These are phyloP conservation scores for Pichia scutulata DNA, from an alignment of 805 yeast genomes.

Conservation along the genomic window DNA sequence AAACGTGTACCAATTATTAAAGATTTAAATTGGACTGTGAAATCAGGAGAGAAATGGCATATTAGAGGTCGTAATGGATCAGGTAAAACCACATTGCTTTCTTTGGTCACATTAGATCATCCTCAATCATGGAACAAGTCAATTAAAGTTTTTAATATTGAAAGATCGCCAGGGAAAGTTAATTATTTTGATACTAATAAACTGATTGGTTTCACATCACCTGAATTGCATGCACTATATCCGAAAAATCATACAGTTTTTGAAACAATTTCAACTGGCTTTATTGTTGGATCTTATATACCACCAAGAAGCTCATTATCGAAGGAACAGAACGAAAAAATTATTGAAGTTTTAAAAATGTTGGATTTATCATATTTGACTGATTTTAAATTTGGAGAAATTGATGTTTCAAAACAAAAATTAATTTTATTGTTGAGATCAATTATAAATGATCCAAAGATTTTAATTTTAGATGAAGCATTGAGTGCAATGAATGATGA, in stretches of 20 bases:
- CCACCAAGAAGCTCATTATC: slow-evolving; percentile 37
- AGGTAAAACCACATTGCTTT: slow-evolving; percentile 83
- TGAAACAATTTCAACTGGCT: slow-evolving; percentile 67
- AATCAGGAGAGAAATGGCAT: slow-evolving; percentile 78
- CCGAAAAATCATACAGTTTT: slow-evolving; percentile 48
- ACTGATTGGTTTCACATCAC: slow-evolving; percentile 80
- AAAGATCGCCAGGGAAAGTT: slow-evolving; percentile 66
- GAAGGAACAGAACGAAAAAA: slow-evolving; percentile 29
- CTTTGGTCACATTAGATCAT: slow-evolving; percentile 87
- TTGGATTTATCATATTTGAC: slow-evolving; percentile 36
- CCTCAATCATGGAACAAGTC: slow-evolving; percentile 90
- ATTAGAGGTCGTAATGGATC: slow-evolving; percentile 85
- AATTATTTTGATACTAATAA: slow-evolving; percentile 74
- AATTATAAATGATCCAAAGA: slow-evolving; percentile 64
- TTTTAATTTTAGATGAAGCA: slow-evolving; percentile 86
- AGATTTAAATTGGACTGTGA: slow-evolving; percentile 58
- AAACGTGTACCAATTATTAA: slow-evolving; percentile 51
- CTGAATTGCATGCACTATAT: slow-evolving; percentile 86
- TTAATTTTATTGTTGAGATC: slow-evolving; percentile 70
- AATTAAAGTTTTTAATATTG: slow-evolving; percentile 54
- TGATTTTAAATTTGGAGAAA: slow-evolving; percentile 40
- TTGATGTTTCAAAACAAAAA: slow-evolving; percentile 71
- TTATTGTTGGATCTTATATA: slow-evolving; percentile 54
- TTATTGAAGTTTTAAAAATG: slow-evolving; percentile 39
- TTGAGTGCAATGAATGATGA: slow-evolving; percentile 80